Conservation (phyloP, 1,139 yeast species). For the Pichia sp. region DNA sequence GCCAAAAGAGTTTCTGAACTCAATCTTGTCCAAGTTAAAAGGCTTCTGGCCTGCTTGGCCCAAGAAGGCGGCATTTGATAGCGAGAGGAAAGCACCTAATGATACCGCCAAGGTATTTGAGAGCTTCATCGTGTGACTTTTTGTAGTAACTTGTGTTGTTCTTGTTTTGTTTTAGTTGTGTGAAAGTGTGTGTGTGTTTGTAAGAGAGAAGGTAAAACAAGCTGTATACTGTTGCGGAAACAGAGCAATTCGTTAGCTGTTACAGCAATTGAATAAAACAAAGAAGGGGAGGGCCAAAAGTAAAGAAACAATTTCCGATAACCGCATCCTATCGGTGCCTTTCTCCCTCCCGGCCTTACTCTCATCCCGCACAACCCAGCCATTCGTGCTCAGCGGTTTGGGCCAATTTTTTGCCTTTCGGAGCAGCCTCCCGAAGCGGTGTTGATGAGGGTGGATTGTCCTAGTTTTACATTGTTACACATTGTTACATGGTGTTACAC, state of each 20-base stretch:
- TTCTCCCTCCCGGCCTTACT: background rate
- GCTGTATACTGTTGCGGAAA: background rate
- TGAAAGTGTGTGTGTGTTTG: background rate
- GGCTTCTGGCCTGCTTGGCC: constrained; percentile 12
- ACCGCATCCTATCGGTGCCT: background rate
- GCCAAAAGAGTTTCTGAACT: background rate
- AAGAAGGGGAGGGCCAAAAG: too few relatives aligned
- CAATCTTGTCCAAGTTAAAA: constrained; percentile 7
- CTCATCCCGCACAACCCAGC: background rate
- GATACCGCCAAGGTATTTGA: constrained; percentile 12
- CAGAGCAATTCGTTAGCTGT: background rate
- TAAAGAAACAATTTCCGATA: too few relatives aligned
- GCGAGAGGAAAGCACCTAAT: constrained; percentile 9
- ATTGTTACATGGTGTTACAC: too few relatives aligned
- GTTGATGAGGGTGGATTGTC: too few relatives aligned
- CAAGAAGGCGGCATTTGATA: constrained; percentile 9
- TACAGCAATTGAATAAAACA: too few relatives aligned
- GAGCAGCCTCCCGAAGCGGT: background rate
- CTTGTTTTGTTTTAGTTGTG: too few relatives aligned
- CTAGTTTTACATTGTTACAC: too few relatives aligned
- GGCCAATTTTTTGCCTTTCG: background rate
- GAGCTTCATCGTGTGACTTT: constrained; percentile 13
- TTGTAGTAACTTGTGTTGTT: background rate
- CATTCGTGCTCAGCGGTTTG: background rate
- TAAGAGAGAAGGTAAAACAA: background rate